These are phyloP conservation scores for Trichoderma arundinaceum DNA, from an alignment of 2,329 filamentous ascomycete genomes.

Conservation along the genomic window DNA sequence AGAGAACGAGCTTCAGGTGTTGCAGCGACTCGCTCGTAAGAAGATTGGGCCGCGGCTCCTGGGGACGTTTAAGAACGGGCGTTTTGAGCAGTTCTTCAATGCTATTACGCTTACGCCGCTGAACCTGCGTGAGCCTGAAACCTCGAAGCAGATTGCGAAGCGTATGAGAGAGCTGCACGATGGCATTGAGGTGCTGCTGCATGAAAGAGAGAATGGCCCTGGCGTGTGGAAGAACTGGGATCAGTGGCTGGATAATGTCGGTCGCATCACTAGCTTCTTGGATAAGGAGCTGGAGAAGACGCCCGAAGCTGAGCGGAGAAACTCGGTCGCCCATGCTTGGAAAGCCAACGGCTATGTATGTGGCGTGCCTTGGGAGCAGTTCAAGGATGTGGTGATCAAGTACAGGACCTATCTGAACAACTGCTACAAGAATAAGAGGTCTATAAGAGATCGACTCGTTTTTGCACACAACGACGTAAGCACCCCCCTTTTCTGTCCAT, in stretches of 20 bases:
- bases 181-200: constrained; percentile 81
- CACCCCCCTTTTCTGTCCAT: constrained; percentile 24
- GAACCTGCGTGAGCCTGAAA: constrained; percentile 80
- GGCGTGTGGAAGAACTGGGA: constrained; percentile 95
- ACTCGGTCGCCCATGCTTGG: constrained; percentile 58
- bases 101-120: constrained; percentile 77
- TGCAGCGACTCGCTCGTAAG: constrained; percentile 85
- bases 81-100: constrained; percentile 94
- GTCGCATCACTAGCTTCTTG: constrained; percentile 61
- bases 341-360: constrained; percentile 76
- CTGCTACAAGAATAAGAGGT: constrained; percentile 69
- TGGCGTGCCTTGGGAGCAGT: constrained; percentile 80
- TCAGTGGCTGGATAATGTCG: constrained; percentile 76
- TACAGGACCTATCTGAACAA: constrained; percentile 77
- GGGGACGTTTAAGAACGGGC: constrained; percentile 91
- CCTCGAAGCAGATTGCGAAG: constrained; percentile 92
- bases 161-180: constrained; percentile 96
- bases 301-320: constrained; percentile 34
- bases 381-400: constrained; percentile 74
- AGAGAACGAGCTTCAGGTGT: constrained; percentile 84
- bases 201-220: constrained; percentile 79
- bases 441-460: constrained; percentile 75
- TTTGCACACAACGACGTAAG: constrained; percentile 98
- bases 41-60: constrained; percentile 90
- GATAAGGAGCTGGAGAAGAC: constrained; percentile 63